Conservation (phyloP, 2,329 filamentous ascomycete species). For the Epichloe gansuensis region DNA sequence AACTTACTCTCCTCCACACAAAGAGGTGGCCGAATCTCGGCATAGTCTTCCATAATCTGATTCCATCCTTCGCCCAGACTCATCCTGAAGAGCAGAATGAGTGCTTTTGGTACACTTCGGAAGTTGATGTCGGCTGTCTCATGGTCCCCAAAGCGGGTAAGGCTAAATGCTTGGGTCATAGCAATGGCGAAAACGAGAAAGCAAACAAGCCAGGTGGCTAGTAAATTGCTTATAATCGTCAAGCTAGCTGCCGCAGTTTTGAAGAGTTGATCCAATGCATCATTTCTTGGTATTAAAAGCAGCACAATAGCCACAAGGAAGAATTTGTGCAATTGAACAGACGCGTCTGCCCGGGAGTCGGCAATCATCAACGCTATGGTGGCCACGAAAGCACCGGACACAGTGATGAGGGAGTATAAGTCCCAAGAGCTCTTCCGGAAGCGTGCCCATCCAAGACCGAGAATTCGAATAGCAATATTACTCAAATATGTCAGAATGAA, state of each 20-base stretch:
- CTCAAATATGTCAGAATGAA: slow-evolving; percentile 72
- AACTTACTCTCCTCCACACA: slow-evolving; percentile 64
- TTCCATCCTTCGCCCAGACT: slow-evolving; percentile 97
- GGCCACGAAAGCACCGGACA: slow-evolving; percentile 63
- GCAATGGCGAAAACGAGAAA: slow-evolving; percentile 96
- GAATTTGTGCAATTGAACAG: slow-evolving; percentile 79
- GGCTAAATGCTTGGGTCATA: slow-evolving; percentile 85
- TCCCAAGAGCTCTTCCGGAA: slow-evolving; percentile 95
- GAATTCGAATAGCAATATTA: slow-evolving; percentile 72
- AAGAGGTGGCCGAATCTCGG: slow-evolving; percentile 61
- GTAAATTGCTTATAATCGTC: slow-evolving; percentile 74
- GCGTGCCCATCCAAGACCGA: slow-evolving; percentile 81
- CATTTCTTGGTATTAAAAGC: slow-evolving; percentile 87
- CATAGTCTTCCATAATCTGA: slow-evolving; percentile 89
- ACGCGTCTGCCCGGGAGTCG: slow-evolving; percentile 44
- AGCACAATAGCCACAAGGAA: slow-evolving; percentile 85
- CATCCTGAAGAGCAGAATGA: slow-evolving; percentile 86
- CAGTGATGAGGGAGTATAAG: slow-evolving; percentile 68
- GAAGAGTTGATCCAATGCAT: slow-evolving; percentile 94
- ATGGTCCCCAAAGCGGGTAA: slow-evolving; percentile 70
- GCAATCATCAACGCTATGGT: slow-evolving; percentile 68
- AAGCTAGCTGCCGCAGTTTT: slow-evolving; percentile 95
- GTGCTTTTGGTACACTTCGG: slow-evolving; percentile 80
- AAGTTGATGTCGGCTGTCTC: slow-evolving; percentile 80
- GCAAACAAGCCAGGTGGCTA: slow-evolving; percentile 94